These are phyloP conservation scores for Scleroderma bovista DNA, from an alignment of 768 basidiomycete species.

Conservation along the genomic window DNA sequence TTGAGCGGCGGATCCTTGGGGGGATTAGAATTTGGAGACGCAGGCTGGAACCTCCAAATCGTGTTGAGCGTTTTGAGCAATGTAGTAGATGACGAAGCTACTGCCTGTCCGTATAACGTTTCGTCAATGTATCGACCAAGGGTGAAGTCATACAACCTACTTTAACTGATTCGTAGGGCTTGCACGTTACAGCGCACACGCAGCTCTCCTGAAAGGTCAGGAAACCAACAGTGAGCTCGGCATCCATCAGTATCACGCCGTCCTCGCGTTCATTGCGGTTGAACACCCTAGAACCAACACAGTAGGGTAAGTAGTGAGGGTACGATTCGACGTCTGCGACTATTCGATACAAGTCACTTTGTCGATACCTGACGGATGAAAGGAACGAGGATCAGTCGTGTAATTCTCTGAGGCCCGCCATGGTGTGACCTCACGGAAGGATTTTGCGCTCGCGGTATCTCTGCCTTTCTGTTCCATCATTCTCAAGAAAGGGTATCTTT, in stretches of 20 bases:
- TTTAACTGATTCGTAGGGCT: slow-evolving; percentile 72
- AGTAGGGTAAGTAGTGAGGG: slow-evolving; percentile 84
- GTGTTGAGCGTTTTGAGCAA: slow-evolving; percentile 71
- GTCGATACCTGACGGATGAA: slow-evolving; percentile 55
- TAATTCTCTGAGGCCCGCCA: no score
- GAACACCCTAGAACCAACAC: slow-evolving; percentile 67
- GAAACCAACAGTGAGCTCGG: slow-evolving; percentile 86
- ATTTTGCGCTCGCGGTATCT: slow-evolving; percentile 80
- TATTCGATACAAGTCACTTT: slow-evolving; percentile 73
- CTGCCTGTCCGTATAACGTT: slow-evolving; percentile 44
- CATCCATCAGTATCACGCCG: slow-evolving; percentile 54
- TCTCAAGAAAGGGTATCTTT: slow-evolving; percentile 35
- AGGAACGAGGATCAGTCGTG: slow-evolving; percentile 6
- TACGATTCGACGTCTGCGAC: slow-evolving; percentile 89
- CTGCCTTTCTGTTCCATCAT: slow-evolving; percentile 38
- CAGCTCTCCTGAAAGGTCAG: slow-evolving; percentile 85
- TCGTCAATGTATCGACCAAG: neutral
- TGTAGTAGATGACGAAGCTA: slow-evolving; percentile 63
- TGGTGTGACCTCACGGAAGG: slow-evolving; percentile 72
- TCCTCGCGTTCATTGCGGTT: slow-evolving; percentile 20
- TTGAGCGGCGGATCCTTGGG: slow-evolving; percentile 13
- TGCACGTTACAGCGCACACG: slow-evolving; percentile 76
- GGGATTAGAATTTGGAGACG: slow-evolving; percentile 37
- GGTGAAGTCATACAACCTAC: slow-evolving; percentile 37
- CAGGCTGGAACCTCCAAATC: slow-evolving; percentile 68